Evolutionary conservation across 2,329 filamentous ascomycete species (phyloP).

Genomic region (Trichoderma sp.): DNA sequence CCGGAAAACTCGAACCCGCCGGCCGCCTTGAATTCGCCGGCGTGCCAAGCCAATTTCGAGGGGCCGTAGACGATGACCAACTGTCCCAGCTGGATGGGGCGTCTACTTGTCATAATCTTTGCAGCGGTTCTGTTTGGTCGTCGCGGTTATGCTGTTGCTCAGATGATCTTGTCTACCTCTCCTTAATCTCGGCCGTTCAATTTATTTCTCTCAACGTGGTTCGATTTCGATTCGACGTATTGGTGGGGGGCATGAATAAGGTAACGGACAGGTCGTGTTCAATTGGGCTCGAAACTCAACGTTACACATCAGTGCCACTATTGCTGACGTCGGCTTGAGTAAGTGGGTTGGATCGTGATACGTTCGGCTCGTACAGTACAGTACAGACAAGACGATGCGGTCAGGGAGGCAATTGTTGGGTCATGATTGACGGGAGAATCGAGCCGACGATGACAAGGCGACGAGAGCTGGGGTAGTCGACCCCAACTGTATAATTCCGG

Average conservation of each 20-base stretch:
- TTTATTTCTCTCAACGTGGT: neutral
- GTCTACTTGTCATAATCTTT: neutral
- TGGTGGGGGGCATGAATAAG: neutral
- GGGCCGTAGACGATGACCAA: neutral
- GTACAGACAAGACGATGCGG: neutral
- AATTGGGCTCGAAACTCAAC: neutral
- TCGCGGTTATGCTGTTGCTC: neutral
- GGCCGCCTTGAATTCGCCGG: neutral
- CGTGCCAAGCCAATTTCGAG: neutral
- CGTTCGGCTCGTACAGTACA: neutral
- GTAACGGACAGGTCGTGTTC: neutral
- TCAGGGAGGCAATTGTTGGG: neutral
- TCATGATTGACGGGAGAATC: neutral
- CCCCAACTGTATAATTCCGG: no score
- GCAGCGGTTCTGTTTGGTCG: neutral
- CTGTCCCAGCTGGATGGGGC: neutral
- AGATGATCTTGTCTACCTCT: neutral
- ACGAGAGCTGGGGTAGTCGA: neutral
- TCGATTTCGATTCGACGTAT: neutral
- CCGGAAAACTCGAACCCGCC: constrained; percentile 2
- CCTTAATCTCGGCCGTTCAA: neutral
- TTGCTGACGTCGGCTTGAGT: neutral
- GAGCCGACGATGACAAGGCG: neutral
- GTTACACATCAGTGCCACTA: neutral
- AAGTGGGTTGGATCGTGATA: neutral